Evolutionary conservation across 2,329 filamentous ascomycete genomes (phyloP), one percentile per base, ranked within the genome.

Genomic region (Purpureocillium lavendulum): DNA sequence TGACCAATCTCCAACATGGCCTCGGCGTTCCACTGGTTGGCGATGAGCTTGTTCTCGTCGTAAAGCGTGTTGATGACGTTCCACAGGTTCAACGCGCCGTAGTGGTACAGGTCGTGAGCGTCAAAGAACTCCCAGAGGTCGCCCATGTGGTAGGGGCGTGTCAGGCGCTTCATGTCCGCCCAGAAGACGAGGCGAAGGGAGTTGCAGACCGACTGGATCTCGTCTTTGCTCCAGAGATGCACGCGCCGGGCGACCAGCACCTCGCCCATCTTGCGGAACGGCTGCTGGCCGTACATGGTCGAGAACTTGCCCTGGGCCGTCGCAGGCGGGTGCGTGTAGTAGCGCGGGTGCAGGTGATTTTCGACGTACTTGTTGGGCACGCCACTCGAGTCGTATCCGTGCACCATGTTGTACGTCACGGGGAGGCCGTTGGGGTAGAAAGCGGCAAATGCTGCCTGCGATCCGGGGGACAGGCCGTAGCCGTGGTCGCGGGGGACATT

Each of bases 121-220:
- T 75, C 71, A 35, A 69, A 75, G 45, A 67, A 73, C 2, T 52
- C 47, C 55, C 66, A 72, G 16, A 75, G 51, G 18, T 69, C 63
- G 29, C 60, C 58, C 53, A 61, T 68, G 44, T 40, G 53, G 21
- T 51, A 13, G 2, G 55, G 58, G 15, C 50, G 33, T 15, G 39
- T 44, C 53, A 68, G 60, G 1, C 29, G 28, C 42, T 53, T 58
- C 54, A 70, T 59, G 10, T 50, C 38, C 1, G 54, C 37, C 60
- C 60, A 65, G 35, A 60, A 52, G 30, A 53, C 42, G 35, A 56
- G 50, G 31, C 65, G 64, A 18, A 65, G 47, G 4, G 59, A 61
- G 42, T 66, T 68, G 41, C 60, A 63, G 3, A 50, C 51, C 4
- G 47, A 43, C 41, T 67, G 63, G 13, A 70, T 59, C 44, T 68